Percentiles rank a stretch among this genome's conserved stretches.
phyloP scores from a whole-genome alignment of 1,139 yeast species.

The Scheffersomyces segobiensis region DNA sequence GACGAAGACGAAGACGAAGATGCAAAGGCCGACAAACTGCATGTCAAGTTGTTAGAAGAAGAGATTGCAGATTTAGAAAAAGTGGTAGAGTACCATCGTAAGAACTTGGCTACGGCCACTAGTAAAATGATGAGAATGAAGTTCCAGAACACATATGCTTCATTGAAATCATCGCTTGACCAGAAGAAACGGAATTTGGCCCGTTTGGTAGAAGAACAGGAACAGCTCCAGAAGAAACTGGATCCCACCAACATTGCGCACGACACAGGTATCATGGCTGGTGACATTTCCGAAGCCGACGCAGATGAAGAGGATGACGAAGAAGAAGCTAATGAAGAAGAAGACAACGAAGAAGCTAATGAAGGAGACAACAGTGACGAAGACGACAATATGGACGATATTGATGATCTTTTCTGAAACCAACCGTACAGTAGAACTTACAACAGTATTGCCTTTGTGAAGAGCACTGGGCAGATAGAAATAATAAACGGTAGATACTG shows the following conservation, averaged over 20 bases:
- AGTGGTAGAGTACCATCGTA: conserved; percentile 74
- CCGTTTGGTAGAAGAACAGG: conserved; percentile 31
- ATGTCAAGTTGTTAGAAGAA: conserved; percentile 75
- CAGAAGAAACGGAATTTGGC: conserved; percentile 72
- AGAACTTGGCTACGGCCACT: conserved; percentile 73
- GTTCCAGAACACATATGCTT: conserved; percentile 76
- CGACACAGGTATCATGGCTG: conserved; percentile 6
- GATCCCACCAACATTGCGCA: conserved; percentile 15
- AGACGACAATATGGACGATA: conserved; percentile 9
- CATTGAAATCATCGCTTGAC: conserved; percentile 81
- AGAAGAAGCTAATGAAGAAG: conserved; percentile 20
- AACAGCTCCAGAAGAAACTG: conserved; percentile 17
- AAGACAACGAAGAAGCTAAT: conserved; percentile 16
- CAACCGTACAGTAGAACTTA: neutral
- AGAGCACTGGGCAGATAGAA: neutral
- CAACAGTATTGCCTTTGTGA: neutral
- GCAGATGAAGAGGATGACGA: conserved; percentile 19
- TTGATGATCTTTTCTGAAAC: conserved; percentile 11
- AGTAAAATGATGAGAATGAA: conserved; percentile 89
- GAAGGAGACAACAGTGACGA: conserved; percentile 5
- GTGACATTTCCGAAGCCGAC: conserved; percentile 5
- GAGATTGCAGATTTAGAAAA: conserved; percentile 82
- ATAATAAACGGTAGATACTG: neutral
- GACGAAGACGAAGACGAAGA: conserved; percentile 34
- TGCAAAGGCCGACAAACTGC: conserved; percentile 51